Conservation (phyloP, 441 rosid species). For the Gossypium armourianum region DNA sequence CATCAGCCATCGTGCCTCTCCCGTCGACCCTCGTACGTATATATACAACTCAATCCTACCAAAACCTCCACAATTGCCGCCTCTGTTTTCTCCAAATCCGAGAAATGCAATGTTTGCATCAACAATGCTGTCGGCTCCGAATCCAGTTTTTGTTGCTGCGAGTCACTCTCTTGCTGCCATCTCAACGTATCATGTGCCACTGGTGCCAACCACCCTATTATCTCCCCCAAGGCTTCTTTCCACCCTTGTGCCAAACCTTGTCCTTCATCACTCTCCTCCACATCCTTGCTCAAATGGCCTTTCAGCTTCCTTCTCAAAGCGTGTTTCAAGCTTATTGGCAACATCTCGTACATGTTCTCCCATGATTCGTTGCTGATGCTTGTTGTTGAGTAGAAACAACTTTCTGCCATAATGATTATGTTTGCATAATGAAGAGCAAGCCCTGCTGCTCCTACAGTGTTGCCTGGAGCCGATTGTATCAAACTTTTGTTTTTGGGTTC, state of each 20-base stretch:
- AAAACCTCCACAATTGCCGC: conserved; percentile 39
- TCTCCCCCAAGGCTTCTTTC: conserved; percentile 32
- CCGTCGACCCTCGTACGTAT: conserved; percentile 21
- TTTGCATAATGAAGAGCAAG: conserved; percentile 35
- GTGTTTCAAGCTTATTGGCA: conserved; percentile 26
- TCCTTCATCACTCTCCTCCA: not conserved
- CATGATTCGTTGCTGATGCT: conserved; percentile 26
- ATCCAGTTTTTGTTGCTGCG: conserved; percentile 34
- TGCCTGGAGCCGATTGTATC: conserved; percentile 17
- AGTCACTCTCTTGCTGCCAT: conserved; percentile 38
- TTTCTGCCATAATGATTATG: conserved; percentile 26
- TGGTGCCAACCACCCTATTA: conserved; percentile 38
- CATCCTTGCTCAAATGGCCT: conserved; percentile 17
- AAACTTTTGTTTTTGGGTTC: not conserved
- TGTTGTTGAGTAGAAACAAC: conserved; percentile 19
- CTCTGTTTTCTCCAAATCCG: conserved; percentile 47
- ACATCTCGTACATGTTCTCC: conserved; percentile 24
- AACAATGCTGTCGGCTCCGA: conserved; percentile 27
- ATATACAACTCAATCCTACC: conserved; percentile 40
- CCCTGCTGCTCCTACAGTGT: conserved; percentile 37
- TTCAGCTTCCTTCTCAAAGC: conserved; percentile 26
- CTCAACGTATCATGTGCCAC: conserved; percentile 37
- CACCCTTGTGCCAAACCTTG: conserved; percentile 29
- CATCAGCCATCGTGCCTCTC: not conserved
- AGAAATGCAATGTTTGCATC: conserved; percentile 37